These are phyloP conservation scores for Ophiocordyceps sinensis DNA, from an alignment of 2,329 filamentous ascomycete species.

Conservation along the genomic window DNA sequence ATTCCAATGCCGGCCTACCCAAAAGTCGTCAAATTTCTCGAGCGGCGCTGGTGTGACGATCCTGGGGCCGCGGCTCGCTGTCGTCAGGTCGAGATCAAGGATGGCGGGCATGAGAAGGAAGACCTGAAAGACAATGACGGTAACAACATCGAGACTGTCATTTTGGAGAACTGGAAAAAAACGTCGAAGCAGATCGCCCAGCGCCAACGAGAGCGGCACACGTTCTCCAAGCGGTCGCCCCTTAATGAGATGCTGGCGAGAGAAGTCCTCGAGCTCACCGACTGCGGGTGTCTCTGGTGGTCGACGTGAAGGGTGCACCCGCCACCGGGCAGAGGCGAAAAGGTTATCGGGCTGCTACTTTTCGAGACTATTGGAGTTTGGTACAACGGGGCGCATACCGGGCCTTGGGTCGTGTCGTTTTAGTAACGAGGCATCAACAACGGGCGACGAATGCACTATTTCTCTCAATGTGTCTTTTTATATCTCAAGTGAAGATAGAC, in stretches of 20 bases:
- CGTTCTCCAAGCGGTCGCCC: background rate
- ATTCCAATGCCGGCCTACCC: constrained; percentile 27
- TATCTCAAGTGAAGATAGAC: too few relatives aligned
- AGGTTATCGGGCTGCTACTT: too few relatives aligned
- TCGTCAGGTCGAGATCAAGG: constrained; percentile 30
- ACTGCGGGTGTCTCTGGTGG: constrained; percentile 41
- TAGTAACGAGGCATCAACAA: too few relatives aligned
- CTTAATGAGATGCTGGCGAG: constrained; percentile 2
- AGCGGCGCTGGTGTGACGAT: constrained; percentile 27
- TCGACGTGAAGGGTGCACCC: constrained; percentile 18
- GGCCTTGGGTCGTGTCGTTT: too few relatives aligned
- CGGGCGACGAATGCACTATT: too few relatives aligned
- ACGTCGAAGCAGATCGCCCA: background rate
- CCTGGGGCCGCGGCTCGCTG: constrained; percentile 26
- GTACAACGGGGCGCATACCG: too few relatives aligned
- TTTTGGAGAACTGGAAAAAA: constrained; percentile 21
- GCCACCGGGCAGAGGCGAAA: too few relatives aligned
- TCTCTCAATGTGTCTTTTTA: too few relatives aligned
- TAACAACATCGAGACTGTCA: constrained; percentile 25
- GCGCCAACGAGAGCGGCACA: constrained; percentile 2
- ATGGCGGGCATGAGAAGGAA: constrained; percentile 19
- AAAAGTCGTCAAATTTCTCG: constrained; percentile 38
- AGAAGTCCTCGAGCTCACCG: constrained; percentile 24
- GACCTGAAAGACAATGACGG: constrained; percentile 22
- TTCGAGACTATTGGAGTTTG: background rate